Evolutionary conservation across 768 basidiomycete species (phyloP), one percentile per base, ranked within the genome.

Genomic region (Panellus pusillus): DNA sequence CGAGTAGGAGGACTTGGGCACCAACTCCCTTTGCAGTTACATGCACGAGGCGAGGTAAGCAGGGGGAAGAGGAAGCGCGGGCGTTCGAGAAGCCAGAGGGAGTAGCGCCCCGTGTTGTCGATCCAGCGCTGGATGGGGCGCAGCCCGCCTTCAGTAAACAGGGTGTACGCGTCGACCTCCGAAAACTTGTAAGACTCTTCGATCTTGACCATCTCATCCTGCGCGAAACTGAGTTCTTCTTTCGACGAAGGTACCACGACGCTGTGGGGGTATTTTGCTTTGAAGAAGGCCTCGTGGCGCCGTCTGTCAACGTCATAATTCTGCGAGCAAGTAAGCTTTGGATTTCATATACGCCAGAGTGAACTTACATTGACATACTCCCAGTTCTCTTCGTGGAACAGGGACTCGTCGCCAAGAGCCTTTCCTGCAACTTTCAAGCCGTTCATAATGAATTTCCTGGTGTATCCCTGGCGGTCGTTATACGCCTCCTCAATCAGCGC

Each of bases 151-250:
- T 83, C 74, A 0, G 80, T 68, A 66, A 98, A 97, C 28, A 98
- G 75, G 0, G 72, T 66, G 52, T 81, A 78, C 0, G 82, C 82
- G 60, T 95, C 93, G 5, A 60, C 65, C 27, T 86, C 83, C 0
- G 93, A 92, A 66, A 88, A 99, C 93, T 98, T 99, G 68, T 86
- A 76, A 37, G 92, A 93, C 60, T 86, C 79, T 66, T 98, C 97
- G 39, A 98, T 83, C 59, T 89, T 84, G 58, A 99, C 65, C 27
- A 87, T 72, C 68, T 99, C 97, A 54, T 81, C 83, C 53, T 86
- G 70, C 7, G 74, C 68, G 63, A 99, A 89, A 9, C 65, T 59
- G 40, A 89, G 66, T 13, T 70, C 67, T 40, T 74, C 66, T 12
- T 76, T 60, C 8, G 69, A 73, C 2, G 68, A 67, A 0, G 84